A percentile compares a stretch with the other conserved stretches of the same genome.
Evolutionary conservation across 2,329 filamentous ascomycete genomes (phyloP).

Genomic region (Exophiala lecanii-corni): DNA sequence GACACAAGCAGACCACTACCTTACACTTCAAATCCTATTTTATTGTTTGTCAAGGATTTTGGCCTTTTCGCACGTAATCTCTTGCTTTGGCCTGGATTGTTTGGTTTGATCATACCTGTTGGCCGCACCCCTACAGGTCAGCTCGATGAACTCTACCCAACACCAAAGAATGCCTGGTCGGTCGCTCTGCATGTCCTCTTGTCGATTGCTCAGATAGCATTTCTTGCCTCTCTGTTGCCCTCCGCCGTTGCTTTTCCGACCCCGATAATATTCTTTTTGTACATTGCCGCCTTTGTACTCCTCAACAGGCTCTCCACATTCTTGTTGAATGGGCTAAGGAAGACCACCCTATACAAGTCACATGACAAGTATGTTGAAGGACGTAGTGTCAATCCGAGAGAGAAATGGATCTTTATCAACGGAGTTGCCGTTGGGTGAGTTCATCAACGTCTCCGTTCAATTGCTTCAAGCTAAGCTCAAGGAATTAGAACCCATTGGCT

Average conservation of each 20-base stretch:
- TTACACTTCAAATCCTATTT: slow-evolving; percentile 36
- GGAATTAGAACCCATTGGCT: slow-evolving; percentile 54
- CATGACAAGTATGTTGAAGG: slow-evolving; percentile 12
- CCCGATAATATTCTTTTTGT: slow-evolving; percentile 28
- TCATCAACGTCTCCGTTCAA: neutral
- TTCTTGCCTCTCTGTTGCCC: slow-evolving; percentile 50
- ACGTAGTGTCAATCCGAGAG: slow-evolving; percentile 9
- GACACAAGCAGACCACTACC: neutral
- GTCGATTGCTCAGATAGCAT: slow-evolving; percentile 54
- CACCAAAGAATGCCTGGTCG: slow-evolving; percentile 50
- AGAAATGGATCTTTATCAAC: slow-evolving; percentile 70
- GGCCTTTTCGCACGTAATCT: slow-evolving; percentile 8
- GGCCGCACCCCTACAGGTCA: slow-evolving; percentile 46
- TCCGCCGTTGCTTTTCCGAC: slow-evolving; percentile 39
- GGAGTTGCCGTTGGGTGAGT: slow-evolving; percentile 52
- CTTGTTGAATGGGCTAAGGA: slow-evolving; percentile 33
- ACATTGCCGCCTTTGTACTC: slow-evolving; percentile 29
- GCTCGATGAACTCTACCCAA: slow-evolving; percentile 57
- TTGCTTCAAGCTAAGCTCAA: neutral
- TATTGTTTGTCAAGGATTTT: slow-evolving; percentile 33
- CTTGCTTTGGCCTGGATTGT: slow-evolving; percentile 36
- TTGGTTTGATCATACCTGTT: slow-evolving; percentile 58
- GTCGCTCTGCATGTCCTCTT: slow-evolving; percentile 57
- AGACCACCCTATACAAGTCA: slow-evolving; percentile 9
- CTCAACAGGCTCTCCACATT: slow-evolving; percentile 31